Base-by-base conservation (phyloP, 495 filamentous ascomycete species). In the Aspergillus cristatus region DNA sequence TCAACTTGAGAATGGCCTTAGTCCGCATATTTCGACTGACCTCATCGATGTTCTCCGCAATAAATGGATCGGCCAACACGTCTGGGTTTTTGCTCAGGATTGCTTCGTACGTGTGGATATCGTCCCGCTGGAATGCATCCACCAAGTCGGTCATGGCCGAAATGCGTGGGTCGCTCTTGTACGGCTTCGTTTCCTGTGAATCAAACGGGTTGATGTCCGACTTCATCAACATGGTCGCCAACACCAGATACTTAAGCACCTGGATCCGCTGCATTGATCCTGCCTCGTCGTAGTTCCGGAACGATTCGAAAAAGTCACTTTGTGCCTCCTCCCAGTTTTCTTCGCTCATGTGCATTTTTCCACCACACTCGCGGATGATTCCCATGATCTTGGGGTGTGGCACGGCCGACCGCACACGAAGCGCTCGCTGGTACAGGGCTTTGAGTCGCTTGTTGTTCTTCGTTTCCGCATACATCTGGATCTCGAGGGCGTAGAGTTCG, bases 311-410 rank as follows among this genome's bases (percentile, higher is more conserved):
- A 63, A 98, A 98, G 60, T 95, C 93, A 46, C 79, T 89, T 54
- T 96, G 90, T 3, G 91, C 91, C 41, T 87, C 84, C 60, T 94
- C 85, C 91, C 91, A 98, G 59, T 95, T 95, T 65, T 97, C 91
- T 68, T 98, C 91, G 53, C 86, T 94, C 93, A 98, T 96, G 62
- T 98, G 89, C 91, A 98, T 98, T 68, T 98, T 98, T 42, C 91
- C 91, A 47, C 91, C 93, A 58, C 91, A 97, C 62, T 98, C 91
- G 35, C 93, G 83, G 54, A 98, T 97, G 55, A 97, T 86, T 22
- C 91, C 91, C 86, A 97, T 96, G 52, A 98, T 94, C 66, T 94
- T 94, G 35, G 91, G 91, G 60, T 98, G 91, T 8, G 91, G 89
- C 6, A 98, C 93, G 0, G 93, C 91, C 31, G 91, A 97, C 35